Base-by-base conservation (phyloP, 257 asterid species). In the Forsythia viridissima region DNA sequence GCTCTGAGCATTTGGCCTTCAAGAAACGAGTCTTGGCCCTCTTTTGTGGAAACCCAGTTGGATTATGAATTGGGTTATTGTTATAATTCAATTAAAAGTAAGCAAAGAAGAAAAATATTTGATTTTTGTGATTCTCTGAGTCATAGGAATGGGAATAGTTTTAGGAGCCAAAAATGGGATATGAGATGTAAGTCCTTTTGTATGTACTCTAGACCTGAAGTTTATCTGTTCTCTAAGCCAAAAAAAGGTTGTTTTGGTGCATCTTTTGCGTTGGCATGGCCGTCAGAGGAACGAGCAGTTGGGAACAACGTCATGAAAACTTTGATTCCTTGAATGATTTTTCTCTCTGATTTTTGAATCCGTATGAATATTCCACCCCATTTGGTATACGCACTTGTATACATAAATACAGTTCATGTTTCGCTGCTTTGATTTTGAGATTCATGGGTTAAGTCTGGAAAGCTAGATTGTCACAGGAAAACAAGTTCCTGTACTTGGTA, bases 1-100 rank as follows among this genome's bases (percentile, higher is more conserved):
- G 84, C 91, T 79, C 82, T 90, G 79, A 80, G 90, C 40, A 77
- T 92, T 71, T 89, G 92, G 87, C 90, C 92, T 75, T 80, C 88
- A n/a, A 81, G 84, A 68, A 80, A 81, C 77, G 95, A 88, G 51
- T 86, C 72, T 70, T 77, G 80, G 76, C 79, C 84, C 65, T 76
- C 83, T 80, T 85, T 76, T 55, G 76, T 84, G 55, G 72, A 76
- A 44, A 85, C 92, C 18, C 89, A 84, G 24, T 76, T 86, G 85
- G 90, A 85, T 76, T 80, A 70, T 46, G 90, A 86, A 42, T 75
- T 79, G 52, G 80, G 75, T 78, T 78, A 85, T 46, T 79, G 76
- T 51, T 51, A 57, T 73, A 76, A 76, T 79, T 85, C 85, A 44
- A 74, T 77, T 71, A 76, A 75, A 40, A 74, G 85, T 70, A 87